Evolutionary conservation across 331 rosid species (phyloP).

Genomic region (Cydonia oblonga): DNA sequence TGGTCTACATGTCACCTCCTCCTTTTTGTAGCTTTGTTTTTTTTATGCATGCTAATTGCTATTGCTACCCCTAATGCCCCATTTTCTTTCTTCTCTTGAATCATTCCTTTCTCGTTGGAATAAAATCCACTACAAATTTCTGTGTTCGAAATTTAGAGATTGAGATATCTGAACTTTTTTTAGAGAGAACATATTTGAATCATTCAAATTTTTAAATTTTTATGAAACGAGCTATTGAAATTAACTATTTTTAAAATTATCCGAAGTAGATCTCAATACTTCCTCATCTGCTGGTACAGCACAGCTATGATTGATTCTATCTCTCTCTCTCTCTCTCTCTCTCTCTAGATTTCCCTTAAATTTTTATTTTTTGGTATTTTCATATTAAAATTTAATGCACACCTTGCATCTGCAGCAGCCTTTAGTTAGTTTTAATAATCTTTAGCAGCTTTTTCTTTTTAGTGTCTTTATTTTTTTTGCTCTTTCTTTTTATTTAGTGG

Average conservation of each 20-base stretch:
- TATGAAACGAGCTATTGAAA: accelerated
- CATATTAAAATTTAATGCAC: background rate
- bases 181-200: accelerated
- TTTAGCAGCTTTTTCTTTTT: constrained; percentile 21
- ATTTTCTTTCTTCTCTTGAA: constrained; percentile 53
- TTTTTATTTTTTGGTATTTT: no score
- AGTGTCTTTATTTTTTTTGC: constrained; percentile 9
- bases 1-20: constrained; percentile 30
- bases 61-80: constrained; percentile 14
- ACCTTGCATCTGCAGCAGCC: constrained; percentile 29
- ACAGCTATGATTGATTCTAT: no score
- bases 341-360: no score
- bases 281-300: constrained; percentile 3
- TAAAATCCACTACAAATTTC: no score
- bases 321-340: no score
- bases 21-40: constrained; percentile 27
- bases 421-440: constrained; percentile 2
- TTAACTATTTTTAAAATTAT: no score
- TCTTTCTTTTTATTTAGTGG: constrained; percentile 27
- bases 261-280: background rate
- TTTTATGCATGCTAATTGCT: background rate
- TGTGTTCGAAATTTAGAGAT: no score
- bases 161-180: no score
- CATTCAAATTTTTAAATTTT: no score
- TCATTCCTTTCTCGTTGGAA: constrained; percentile 33